Conservation (phyloP, 139 green algal species). For the Gonium pectorale region DNA sequence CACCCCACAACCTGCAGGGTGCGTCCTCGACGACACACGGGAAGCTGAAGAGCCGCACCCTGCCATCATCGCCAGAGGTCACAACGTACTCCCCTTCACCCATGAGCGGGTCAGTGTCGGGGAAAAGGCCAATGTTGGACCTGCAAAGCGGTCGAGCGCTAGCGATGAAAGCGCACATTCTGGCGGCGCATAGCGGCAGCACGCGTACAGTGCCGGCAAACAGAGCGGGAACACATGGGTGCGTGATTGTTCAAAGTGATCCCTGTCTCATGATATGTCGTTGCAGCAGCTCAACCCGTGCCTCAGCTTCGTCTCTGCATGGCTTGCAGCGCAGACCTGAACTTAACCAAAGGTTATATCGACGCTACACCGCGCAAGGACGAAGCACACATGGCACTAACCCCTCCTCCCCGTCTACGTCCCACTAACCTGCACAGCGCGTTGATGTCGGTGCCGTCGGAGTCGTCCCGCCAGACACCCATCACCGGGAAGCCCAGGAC, state of each 20-base stretch:
- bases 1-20: slow-evolving; percentile 57
- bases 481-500: slow-evolving; percentile 81
- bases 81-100: slow-evolving; percentile 52
- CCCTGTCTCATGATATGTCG: too few relatives aligned
- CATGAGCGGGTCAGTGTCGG: slow-evolving; percentile 50
- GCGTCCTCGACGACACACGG: slow-evolving; percentile 75
- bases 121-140: slow-evolving; percentile 48
- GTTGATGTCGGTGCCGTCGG: slow-evolving; percentile 83
- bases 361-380: too few relatives aligned
- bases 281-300: too few relatives aligned
- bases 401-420: too few relatives aligned
- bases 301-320: too few relatives aligned
- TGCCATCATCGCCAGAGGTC: slow-evolving; percentile 60
- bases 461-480: slow-evolving; percentile 77
- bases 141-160: too few relatives aligned
- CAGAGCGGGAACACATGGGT: too few relatives aligned
- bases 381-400: too few relatives aligned
- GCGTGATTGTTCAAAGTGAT: too few relatives aligned
- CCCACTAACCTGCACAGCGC: slow-evolving; percentile 53
- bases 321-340: too few relatives aligned
- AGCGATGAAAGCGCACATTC: not conserved
- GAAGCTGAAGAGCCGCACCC: slow-evolving; percentile 72
- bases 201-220: too few relatives aligned
- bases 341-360: too few relatives aligned
- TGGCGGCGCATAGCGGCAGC: not conserved